Evolutionary conservation across 1,284 basidiomycete species (phyloP), one percentile per base, ranked within the genome.

Genomic region (Psilocybe mexicana): DNA sequence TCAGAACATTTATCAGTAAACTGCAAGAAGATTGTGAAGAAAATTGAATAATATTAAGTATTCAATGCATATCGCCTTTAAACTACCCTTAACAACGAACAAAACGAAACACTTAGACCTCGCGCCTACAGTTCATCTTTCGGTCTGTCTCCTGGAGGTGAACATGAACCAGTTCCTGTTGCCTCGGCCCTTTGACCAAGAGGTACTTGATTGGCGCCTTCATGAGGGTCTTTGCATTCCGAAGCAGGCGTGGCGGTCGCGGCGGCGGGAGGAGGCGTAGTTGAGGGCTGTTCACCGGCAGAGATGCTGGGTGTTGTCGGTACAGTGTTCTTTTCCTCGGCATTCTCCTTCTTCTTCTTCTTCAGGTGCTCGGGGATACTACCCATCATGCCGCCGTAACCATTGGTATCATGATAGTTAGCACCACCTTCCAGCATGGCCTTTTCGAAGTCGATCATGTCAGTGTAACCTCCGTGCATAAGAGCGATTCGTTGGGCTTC

Each of bases 391-490:
- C 77, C 77, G 12, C 70, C 73, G 59, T 73, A 79, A 11, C 79
- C 81, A 60, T 79, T 63, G 48, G 66, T 62, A 44, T 74, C 76
- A 62, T 81, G 79, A 67, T 72, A 81, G 65, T 79, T 73, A 11
- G 74, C 72, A 25, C 76, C 80, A 40, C 73, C 68, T 18, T 75
- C 71, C 67, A 77, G 72, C 26, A 82, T 63, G 1, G 79, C 80
- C 58, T 78, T 73, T 69, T 83, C 81, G 58, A 83, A 83, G 69
- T 82, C 81, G 66, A 81, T 76, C 42, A 83, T 62, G 60, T 80
- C 74, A 12, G 73, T 65, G 65, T 76, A 81, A 24, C 81, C 80
- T 30, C 80, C 81, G 60, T 82, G 81, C 28, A 79, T 74, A 36
- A 83, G 75, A 44, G 78, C 78, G 51, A 83, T 78, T 45, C 77